Percentiles rank a stretch among this genome's conserved stretches.
Evolutionary conservation across 1,284 basidiomycete genomes (phyloP).

Genomic region (Somion occarium): DNA sequence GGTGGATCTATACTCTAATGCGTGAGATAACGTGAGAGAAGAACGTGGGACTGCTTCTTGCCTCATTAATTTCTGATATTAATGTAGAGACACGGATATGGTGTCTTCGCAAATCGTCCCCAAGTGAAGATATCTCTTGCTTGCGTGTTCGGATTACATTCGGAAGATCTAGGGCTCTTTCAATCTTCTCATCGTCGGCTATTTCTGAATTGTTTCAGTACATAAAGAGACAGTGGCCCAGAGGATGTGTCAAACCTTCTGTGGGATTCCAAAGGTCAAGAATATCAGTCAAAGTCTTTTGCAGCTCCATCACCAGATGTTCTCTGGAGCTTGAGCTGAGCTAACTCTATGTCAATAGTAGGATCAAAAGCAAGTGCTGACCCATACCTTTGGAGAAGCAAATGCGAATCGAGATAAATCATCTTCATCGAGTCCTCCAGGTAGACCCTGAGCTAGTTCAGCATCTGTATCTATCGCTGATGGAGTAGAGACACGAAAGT

Average conservation of each 20-base stretch:
- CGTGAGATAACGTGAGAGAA: not conserved
- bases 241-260: slow-evolving; percentile 7
- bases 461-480: not conserved
- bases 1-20: slow-evolving; percentile 28
- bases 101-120: slow-evolving; percentile 2
- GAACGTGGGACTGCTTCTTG: too few relatives aligned
- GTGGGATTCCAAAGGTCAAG: slow-evolving; percentile 8
- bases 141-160: slow-evolving; percentile 6
- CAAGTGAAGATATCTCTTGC: not conserved
- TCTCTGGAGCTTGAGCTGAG: not conserved
- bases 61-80: slow-evolving; percentile 14
- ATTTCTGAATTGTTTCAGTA: not conserved
- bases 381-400: too few relatives aligned
- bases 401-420: too few relatives aligned
- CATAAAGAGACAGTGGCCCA: not conserved
- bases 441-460: not conserved
- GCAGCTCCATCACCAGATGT: slow-evolving; percentile 5
- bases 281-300: slow-evolving; percentile 8
- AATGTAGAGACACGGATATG: slow-evolving; percentile 8
- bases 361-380: too few relatives aligned
- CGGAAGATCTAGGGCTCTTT: slow-evolving; percentile 6
- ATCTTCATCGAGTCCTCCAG: slow-evolving; percentile 13
- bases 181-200: slow-evolving; percentile 4
- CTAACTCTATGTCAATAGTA: not conserved
- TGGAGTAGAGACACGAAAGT: not conserved